Percentiles rank a stretch among this genome's conserved stretches.
phyloP scores from a whole-genome alignment of 2,329 filamentous ascomycete species.

The Cladosporium sp. region DNA sequence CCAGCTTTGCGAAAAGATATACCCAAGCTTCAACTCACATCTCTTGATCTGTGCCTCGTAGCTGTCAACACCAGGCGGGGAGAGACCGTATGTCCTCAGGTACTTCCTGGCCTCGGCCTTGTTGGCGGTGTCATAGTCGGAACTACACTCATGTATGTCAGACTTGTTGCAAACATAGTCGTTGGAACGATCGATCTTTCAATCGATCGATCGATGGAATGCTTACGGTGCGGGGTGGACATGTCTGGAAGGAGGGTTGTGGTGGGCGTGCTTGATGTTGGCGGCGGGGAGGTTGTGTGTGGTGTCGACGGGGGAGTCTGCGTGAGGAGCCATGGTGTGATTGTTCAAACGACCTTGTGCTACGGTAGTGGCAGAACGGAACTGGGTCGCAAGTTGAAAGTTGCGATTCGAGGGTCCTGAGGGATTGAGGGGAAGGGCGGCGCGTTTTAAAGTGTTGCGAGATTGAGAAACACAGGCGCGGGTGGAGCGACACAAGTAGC shows the following conservation, averaged over 20 bases:
- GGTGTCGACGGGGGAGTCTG: conserved; percentile 2
- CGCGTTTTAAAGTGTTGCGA: neutral
- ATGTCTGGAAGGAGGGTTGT: conserved; percentile 31
- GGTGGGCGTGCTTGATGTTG: conserved; percentile 33
- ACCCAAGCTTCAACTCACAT: conserved; percentile 37
- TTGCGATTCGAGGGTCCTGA: neutral
- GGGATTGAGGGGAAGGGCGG: neutral
- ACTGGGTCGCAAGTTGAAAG: neutral
- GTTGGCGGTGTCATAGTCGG: conserved; percentile 49
- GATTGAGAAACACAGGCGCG: neutral
- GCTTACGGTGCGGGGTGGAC: conserved; percentile 33
- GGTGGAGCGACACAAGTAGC: conserved; percentile 6
- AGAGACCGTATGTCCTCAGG: conserved; percentile 50
- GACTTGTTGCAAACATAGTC: conserved; percentile 15
- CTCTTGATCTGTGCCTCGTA: conserved; percentile 47
- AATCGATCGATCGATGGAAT: neutral
- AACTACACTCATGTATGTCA: conserved; percentile 25
- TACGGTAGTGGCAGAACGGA: conserved; percentile 18
- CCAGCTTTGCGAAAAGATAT: conserved; percentile 41
- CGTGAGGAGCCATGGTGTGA: conserved; percentile 11
- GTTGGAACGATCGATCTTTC: neutral
- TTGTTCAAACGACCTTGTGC: conserved; percentile 6
- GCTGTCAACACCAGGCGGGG: conserved; percentile 47
- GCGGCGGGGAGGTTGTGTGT: conserved; percentile 21
- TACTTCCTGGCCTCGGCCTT: conserved; percentile 47